phyloP scores from a whole-genome alignment of 176 grass and related monocot species.

The barley (Hordeum vulgare) region MorexV3_pseudomolecules_assembly NC_058522.1:519435953-519436452 shows the following conservation, averaged over 20 bases:
- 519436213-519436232: neutral
- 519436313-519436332: constrained; percentile 6
- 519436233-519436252: neutral
- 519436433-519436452: neutral
- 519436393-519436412: constrained; percentile 41
- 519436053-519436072: neutral
- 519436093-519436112: neutral
- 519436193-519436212: no score
- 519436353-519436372: constrained; percentile 39
- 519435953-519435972: constrained; percentile 7
- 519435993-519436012: neutral
- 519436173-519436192: no score
- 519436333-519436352: constrained; percentile 42
- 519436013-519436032: neutral
- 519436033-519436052: neutral
- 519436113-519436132: neutral
- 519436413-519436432: neutral
- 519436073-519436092: neutral
- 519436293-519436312: neutral
- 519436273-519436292: no score
- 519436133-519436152: neutral
- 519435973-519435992: neutral
- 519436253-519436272: neutral
- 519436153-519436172: neutral
- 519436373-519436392: constrained; percentile 44